Evolutionary conservation across 176 grass and related monocot species (phyloP).

Genomic region (Typha latifolia): DNA sequence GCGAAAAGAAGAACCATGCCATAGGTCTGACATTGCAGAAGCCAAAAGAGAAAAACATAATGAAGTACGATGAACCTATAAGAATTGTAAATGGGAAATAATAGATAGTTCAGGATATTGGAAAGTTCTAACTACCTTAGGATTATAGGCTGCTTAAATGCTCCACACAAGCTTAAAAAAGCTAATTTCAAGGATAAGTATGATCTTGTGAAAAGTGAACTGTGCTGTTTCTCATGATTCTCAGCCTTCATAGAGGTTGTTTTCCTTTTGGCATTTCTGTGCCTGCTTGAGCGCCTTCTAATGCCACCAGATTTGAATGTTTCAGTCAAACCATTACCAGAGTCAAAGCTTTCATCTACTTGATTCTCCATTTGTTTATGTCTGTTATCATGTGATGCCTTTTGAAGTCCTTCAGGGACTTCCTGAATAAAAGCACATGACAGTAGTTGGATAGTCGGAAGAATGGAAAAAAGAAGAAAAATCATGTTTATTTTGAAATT

Average conservation of each 20-base stretch:
- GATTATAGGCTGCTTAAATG: constrained; percentile 59
- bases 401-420: constrained; percentile 25
- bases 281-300: constrained; percentile 30
- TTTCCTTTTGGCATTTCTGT: constrained; percentile 40
- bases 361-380: constrained; percentile 20
- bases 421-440: constrained; percentile 60
- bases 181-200: constrained; percentile 46
- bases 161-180: constrained; percentile 33
- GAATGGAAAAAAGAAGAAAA: constrained; percentile 50
- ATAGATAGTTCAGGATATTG: constrained; percentile 2
- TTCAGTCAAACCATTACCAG: constrained; percentile 19
- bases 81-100: constrained; percentile 16
- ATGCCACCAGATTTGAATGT: constrained; percentile 18
- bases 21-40: constrained; percentile 40
- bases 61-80: constrained; percentile 1
- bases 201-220: constrained; percentile 10
- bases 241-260: constrained; percentile 16
- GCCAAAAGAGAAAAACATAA: constrained; percentile 9
- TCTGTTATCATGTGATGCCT: not conserved
- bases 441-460: constrained; percentile 55
- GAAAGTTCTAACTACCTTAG: constrained; percentile 29
- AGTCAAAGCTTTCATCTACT: constrained; percentile 7
- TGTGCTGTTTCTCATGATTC: constrained; percentile 18
- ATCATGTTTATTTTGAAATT: constrained; percentile 54
- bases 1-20: constrained; percentile 82